Base-by-base conservation (phyloP, 2,329 filamentous ascomycete genomes). In the Domatiomyces globalis region DNA sequence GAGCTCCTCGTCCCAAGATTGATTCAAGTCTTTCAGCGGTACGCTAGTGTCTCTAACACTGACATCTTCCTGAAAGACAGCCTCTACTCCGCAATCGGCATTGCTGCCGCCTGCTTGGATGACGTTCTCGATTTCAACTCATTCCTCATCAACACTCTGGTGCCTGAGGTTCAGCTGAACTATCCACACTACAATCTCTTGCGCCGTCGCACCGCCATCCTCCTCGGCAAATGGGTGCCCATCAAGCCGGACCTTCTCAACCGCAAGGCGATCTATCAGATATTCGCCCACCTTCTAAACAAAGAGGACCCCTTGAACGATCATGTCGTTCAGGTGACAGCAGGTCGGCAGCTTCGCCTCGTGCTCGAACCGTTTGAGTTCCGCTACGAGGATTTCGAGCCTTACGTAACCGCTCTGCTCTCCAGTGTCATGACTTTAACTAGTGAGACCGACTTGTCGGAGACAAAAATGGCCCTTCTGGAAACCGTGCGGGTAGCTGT, bases 11-110 rank as follows among this genome's bases (percentile, higher is more conserved):
- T 87, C 8, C 78, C 84, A 45, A 88, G 87, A 15, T 71, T 98
- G 25, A 72, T 96, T 45, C 75, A 78, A 47, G 94, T 95, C 59
- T 95, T 96, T 65, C 76, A 84, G 57, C 81, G 80, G 6, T 85
- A 88, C 50, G 82, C 86, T 54, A 78, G 79, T n/a, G 72, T 73
- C 4, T 70, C 78, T 9, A 80, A 80, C 54, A 73, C 74, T 43
- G 81, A 92, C 56, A 77, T 96, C 10, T 75, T 92, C 15, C 80
- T 85, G 54, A 96, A 95, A 65, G 92, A 98, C 65, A 90, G 90
- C 0, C 81, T 96, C 0, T 98, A 98, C 63, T 94, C 87, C 4
- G 88, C 90, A 9, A 83, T 98, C 70, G 89, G 90, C 2, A 75
- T 95, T 48, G 81, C 92, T 0, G 86, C 89, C 1, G 76, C 86